Conservation (phyloP, 2,329 filamentous ascomycete genomes). For the Blumeriella jaapii region DNA sequence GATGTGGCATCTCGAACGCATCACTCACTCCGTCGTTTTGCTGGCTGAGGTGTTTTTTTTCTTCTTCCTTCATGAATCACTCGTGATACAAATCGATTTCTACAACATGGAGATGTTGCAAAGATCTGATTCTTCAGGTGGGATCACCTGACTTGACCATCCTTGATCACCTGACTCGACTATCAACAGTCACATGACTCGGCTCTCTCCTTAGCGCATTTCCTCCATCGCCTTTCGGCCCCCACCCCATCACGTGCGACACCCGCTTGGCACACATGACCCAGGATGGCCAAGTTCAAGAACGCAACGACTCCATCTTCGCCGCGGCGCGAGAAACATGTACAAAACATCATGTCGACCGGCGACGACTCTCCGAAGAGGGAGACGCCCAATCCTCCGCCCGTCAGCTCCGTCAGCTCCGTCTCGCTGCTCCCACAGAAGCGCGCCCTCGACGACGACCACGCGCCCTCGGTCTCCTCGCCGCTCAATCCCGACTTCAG, state of each 20-base stretch:
- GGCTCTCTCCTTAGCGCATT: too few relatives aligned
- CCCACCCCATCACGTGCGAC: not conserved
- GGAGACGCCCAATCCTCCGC: conserved; percentile 30
- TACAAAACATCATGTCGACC: conserved; percentile 8
- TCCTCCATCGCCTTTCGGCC: not conserved
- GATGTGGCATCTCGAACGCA: too few relatives aligned
- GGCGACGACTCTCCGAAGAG: conserved; percentile 14
- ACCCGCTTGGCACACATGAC: not conserved
- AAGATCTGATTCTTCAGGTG: too few relatives aligned
- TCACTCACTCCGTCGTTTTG: too few relatives aligned
- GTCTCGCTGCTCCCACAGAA: conserved; percentile 60
- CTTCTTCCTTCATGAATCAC: too few relatives aligned
- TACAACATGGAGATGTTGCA: too few relatives aligned
- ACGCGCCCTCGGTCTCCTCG: conserved; percentile 60
- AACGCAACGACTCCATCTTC: not conserved
- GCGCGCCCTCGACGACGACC: conserved; percentile 55
- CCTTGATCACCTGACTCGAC: too few relatives aligned
- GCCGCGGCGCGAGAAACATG: not conserved
- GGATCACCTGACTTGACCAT: too few relatives aligned
- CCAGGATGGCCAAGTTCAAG: not conserved
- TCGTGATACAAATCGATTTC: too few relatives aligned
- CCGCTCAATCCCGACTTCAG: conserved; percentile 60
- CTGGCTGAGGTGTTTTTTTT: too few relatives aligned
- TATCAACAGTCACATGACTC: too few relatives aligned
- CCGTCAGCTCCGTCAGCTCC: conserved; percentile 32